phyloP scores from a whole-genome alignment of 2,329 filamentous ascomycete species.

The Curvularia spicifera region DNA sequence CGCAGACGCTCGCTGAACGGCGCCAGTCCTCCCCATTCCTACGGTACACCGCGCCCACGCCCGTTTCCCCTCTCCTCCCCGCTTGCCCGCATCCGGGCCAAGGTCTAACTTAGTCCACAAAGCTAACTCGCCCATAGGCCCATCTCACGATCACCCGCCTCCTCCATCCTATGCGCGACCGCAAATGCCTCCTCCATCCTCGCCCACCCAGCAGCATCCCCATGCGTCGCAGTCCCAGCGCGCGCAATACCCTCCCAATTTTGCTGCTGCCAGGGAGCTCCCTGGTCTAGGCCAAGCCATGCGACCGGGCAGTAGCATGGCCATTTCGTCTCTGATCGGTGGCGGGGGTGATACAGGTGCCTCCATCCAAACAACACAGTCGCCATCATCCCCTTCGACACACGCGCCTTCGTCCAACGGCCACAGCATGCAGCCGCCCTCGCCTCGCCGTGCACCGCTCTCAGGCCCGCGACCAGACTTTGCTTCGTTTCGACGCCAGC shows the following conservation, averaged over 20 bases:
- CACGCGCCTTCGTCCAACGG: constrained; percentile 48
- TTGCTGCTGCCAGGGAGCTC: constrained; percentile 61
- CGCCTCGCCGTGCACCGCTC: constrained; percentile 48
- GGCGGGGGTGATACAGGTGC: constrained; percentile 57
- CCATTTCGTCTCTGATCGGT: constrained; percentile 75
- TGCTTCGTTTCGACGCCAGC: constrained; percentile 44
- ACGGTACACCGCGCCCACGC: constrained; percentile 33
- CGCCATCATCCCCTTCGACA: constrained; percentile 56
- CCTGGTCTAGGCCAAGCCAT: constrained; percentile 59
- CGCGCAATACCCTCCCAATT: constrained; percentile 50
- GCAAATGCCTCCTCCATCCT: constrained; percentile 59
- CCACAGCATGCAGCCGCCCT: constrained; percentile 57
- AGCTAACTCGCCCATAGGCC: constrained; percentile 41
- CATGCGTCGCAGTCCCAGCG: constrained; percentile 51
- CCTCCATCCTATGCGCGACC: constrained; percentile 52
- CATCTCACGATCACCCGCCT: constrained; percentile 49
- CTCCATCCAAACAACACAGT: constrained; percentile 50
- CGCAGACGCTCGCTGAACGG: constrained; percentile 54
- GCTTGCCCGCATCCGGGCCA: constrained; percentile 7
- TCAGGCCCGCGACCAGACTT: constrained; percentile 45
- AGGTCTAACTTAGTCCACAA: background rate
- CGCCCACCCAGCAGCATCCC: constrained; percentile 52
- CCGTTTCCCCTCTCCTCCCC: constrained; percentile 23
- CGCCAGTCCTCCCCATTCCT: constrained; percentile 42
- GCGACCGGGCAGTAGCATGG: constrained; percentile 71